Evolutionary conservation across 352 stramenopile genomes (phyloP).

Genomic region (Phytophthora hibernalis): DNA sequence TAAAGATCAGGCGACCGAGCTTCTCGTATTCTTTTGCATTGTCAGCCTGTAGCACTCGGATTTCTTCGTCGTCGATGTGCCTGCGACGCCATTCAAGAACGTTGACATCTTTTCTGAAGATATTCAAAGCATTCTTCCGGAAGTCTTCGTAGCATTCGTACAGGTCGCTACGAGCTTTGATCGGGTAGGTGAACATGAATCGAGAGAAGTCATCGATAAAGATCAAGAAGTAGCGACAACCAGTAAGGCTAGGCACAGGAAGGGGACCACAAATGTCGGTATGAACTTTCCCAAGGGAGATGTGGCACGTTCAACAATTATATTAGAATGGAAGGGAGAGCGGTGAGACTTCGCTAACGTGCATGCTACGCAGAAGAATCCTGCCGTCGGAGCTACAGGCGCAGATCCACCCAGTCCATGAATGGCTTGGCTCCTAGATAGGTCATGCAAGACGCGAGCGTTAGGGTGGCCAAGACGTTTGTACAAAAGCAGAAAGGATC

Average conservation of each 20-base stretch:
- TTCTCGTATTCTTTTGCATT: slow-evolving; percentile 21
- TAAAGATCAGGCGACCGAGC: neutral
- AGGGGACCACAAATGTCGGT: no score
- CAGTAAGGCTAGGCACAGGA: no score
- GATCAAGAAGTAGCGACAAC: no score
- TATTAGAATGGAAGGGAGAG: slow-evolving; percentile 27
- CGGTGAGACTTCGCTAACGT: slow-evolving; percentile 34
- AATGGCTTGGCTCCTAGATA: slow-evolving; percentile 16
- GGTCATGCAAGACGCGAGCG: slow-evolving; percentile 8
- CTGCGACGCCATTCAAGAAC: neutral
- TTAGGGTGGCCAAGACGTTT: slow-evolving; percentile 23
- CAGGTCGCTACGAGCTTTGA: slow-evolving; percentile 14
- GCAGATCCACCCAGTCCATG: no score
- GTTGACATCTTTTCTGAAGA: slow-evolving; percentile 4
- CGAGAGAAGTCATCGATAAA: neutral
- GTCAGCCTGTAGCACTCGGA: neutral
- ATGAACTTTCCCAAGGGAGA: neutral
- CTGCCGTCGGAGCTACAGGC: neutral
- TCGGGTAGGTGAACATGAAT: slow-evolving; percentile 32
- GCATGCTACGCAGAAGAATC: slow-evolving; percentile 23
- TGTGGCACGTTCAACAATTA: slow-evolving; percentile 28
- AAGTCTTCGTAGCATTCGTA: slow-evolving; percentile 23
- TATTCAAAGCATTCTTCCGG: neutral
- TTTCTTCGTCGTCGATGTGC: neutral
- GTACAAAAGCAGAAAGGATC: slow-evolving; percentile 13